Percentiles rank a stretch among this genome's conserved stretches.
Evolutionary conservation across 352 stramenopile genomes (phyloP).

Genomic region (Peronospora destructor): DNA sequence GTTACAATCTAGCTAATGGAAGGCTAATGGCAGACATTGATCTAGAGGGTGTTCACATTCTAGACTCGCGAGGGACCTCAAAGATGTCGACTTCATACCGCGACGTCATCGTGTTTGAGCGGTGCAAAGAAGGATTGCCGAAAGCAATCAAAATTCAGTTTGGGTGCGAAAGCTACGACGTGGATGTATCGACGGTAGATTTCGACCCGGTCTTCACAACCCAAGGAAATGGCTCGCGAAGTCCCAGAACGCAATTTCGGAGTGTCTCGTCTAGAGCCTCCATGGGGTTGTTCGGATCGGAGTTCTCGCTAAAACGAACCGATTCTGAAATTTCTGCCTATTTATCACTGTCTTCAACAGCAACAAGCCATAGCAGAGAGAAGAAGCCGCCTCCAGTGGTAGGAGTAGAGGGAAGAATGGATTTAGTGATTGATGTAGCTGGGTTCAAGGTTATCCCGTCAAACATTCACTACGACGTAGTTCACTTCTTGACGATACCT

Average conservation of each 20-base stretch:
- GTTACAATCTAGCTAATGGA: constrained; percentile 50
- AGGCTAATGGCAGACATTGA: constrained; percentile 44
- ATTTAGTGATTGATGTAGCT: constrained; percentile 62
- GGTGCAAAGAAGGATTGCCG: constrained; percentile 28
- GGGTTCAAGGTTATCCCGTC: constrained; percentile 76
- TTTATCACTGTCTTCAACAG: constrained; percentile 25
- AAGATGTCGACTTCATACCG: constrained; percentile 58
- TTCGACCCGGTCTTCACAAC: constrained; percentile 39
- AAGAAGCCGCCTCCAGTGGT: constrained; percentile 10
- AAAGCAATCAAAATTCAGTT: constrained; percentile 66
- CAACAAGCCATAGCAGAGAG: constrained; percentile 14
- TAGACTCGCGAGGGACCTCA: constrained; percentile 52
- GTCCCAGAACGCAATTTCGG: constrained; percentile 28
- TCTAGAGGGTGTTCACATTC: constrained; percentile 54
- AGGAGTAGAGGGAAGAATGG: constrained; percentile 40
- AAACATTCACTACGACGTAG: constrained; percentile 75
- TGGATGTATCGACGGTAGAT: constrained; percentile 34
- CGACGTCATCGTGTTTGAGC: constrained; percentile 68
- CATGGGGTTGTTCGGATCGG: constrained; percentile 29
- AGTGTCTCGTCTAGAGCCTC: constrained; percentile 39
- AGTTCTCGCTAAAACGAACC: constrained; percentile 28
- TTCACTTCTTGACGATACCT: constrained; percentile 55
- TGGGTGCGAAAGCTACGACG: constrained; percentile 35
- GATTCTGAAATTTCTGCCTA: constrained; percentile 32
- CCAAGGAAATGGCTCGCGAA: constrained; percentile 17